These are phyloP conservation scores for Podospora pseudoanserina DNA, from an alignment of 495 filamentous ascomycete genomes.

Conservation along the genomic window DNA sequence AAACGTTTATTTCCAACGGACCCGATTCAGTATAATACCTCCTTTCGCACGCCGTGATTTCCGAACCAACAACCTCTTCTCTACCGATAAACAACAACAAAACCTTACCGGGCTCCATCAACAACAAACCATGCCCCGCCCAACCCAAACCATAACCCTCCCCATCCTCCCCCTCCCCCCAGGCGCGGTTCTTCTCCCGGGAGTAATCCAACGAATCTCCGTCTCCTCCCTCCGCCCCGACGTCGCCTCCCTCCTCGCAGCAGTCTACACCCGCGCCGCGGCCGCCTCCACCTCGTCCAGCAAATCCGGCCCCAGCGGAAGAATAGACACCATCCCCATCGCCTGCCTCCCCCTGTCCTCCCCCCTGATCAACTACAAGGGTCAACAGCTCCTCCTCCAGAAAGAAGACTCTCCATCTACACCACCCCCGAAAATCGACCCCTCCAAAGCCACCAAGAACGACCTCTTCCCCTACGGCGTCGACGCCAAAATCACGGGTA, in stretches of 20 bases:
- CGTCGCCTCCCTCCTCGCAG: slow-evolving; percentile 74
- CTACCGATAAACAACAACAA: not conserved
- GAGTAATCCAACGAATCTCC: slow-evolving; percentile 70
- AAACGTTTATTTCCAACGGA: not conserved
- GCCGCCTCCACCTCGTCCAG: slow-evolving; percentile 51
- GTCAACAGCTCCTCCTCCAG: slow-evolving; percentile 64
- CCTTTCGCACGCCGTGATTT: not conserved
- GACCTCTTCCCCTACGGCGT: slow-evolving; percentile 76
- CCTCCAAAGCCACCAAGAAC: slow-evolving; percentile 56
- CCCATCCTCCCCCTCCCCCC: slow-evolving; percentile 74
- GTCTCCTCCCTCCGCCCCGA: slow-evolving; percentile 72
- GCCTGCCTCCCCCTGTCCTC: slow-evolving; percentile 79
- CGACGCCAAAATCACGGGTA: slow-evolving; percentile 75
- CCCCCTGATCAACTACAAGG: slow-evolving; percentile 61
- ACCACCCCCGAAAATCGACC: slow-evolving; percentile 36
- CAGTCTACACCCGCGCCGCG: slow-evolving; percentile 65
- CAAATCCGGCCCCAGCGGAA: slow-evolving; percentile 45
- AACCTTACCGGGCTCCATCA: not conserved
- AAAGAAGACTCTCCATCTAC: slow-evolving; percentile 41
- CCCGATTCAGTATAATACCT: not conserved
- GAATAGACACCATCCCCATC: slow-evolving; percentile 63
- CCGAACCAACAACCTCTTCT: not conserved
- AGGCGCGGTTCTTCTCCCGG: slow-evolving; percentile 74
- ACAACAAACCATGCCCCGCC: slow-evolving; percentile 12
- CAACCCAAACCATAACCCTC: slow-evolving; percentile 45